Base-by-base conservation (phyloP, 1,139 yeast species). In the Nakaseomyces kungkrabaensis region DNA sequence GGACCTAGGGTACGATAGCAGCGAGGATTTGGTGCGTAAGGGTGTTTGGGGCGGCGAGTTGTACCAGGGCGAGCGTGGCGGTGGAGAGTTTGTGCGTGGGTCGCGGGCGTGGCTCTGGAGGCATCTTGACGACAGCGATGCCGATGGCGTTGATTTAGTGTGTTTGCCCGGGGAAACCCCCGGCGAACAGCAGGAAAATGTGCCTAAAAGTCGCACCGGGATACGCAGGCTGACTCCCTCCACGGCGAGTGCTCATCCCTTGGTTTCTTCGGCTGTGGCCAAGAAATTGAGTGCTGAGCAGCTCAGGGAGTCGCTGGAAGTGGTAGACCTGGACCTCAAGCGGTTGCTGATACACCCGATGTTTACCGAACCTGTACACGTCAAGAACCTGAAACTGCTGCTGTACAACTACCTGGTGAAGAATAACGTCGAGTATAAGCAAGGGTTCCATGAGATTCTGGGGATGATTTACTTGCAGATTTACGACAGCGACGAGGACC, bases 371-470 rank as follows among this genome's bases (percentile, higher is more conserved):
- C 51, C 52, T 5, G 68, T 71, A 46, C 76, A 77, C 57, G 59
- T 67, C 10, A 73, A 72, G 45, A 41, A 41, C 44, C 67, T 83
- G 53, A 71, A 77, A 25, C 76, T 77, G 55, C 68, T 82, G 3
- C 61, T 83, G 31, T 82, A 71, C 62, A 78, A 79, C 57, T 73
- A 76, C 26, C 50, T 61, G 45, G 40, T 55, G 4, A 43, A 40
- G 22, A 24, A 37, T 8, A 45, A 37, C 24, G 52, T 43, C n/a
- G 77, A 79, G 1, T 83, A 83, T 62, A 81, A 78, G 57, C 90
- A 83, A 60, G 90, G 90, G 0, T 71, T 78, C 54, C 90, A 83
- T 64, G 90, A 83, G 60, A 69, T 83, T 11, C 69, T 81, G 54
- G 89, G 87, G 1, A 61, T 81, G 51, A 68, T 83, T 1, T 81